These are phyloP conservation scores for Solanum lycopersicoides DNA, from an alignment of 257 asterid genomes.

Conservation along the genomic window DNA sequence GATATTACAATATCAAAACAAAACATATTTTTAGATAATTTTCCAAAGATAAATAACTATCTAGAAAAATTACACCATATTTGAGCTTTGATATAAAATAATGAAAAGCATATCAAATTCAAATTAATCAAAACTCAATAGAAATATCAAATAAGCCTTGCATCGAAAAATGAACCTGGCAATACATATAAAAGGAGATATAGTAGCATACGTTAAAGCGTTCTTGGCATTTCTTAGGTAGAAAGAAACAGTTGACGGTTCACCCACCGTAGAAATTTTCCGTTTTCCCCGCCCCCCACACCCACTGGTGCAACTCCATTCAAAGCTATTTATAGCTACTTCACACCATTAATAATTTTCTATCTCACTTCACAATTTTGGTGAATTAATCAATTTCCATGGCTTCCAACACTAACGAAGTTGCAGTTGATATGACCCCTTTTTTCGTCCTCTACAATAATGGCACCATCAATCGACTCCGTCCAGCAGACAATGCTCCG, in stretches of 20 bases:
- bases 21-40: no score
- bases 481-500: slow-evolving; percentile 1
- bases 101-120: no score
- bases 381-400: not conserved
- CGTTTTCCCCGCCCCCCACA: not conserved
- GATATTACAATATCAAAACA: no score
- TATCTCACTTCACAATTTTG: not conserved
- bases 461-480: slow-evolving; percentile 19
- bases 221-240: not conserved
- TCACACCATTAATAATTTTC: not conserved
- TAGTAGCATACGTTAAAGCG: not conserved
- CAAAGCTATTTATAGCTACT: not conserved
- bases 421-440: slow-evolving; percentile 28
- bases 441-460: slow-evolving; percentile 30
- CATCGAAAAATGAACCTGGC: no score
- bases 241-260: not conserved
- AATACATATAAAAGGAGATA: not conserved
- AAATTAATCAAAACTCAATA: no score
- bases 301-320: not conserved
- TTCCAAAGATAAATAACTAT: no score
- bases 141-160: no score
- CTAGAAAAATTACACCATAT: no score
- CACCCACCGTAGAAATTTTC: not conserved
- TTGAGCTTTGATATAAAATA: no score
- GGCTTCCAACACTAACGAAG: slow-evolving; percentile 22